These are phyloP conservation scores for Grigorovia yakushimaensis DNA, from an alignment of 805 yeast genomes.

Conservation along the genomic window DNA sequence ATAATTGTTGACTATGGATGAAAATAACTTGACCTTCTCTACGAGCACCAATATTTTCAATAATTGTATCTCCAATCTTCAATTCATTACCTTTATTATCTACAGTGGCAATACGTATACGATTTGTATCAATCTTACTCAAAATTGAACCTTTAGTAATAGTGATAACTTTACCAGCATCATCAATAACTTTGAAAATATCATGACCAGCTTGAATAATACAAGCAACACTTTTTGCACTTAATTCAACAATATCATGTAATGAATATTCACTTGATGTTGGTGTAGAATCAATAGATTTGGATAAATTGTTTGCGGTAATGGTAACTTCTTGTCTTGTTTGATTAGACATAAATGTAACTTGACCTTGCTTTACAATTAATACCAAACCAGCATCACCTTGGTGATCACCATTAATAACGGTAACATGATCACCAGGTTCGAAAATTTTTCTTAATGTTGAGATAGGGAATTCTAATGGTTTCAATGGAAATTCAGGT, in stretches of 20 bases:
- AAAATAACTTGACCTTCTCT: constrained; percentile 85
- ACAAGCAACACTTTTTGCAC: constrained; percentile 80
- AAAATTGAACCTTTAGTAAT: constrained; percentile 77
- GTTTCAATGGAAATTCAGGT: constrained; percentile 40
- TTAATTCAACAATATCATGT: constrained; percentile 82
- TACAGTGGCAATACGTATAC: constrained; percentile 77
- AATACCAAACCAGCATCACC: constrained; percentile 96
- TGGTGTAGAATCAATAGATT: constrained; percentile 82
- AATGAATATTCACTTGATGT: constrained; percentile 71
- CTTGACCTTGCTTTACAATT: constrained; percentile 70
- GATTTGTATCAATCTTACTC: constrained; percentile 56
- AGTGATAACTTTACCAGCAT: constrained; percentile 66
- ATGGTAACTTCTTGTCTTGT: constrained; percentile 83
- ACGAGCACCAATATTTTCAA: constrained; percentile 72
- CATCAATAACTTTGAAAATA: constrained; percentile 65
- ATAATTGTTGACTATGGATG: constrained; percentile 69
- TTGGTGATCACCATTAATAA: constrained; percentile 78
- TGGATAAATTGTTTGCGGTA: constrained; percentile 81
- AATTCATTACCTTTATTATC: constrained; percentile 80
- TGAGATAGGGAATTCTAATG: constrained; percentile 71
- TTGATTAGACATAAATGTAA: constrained; percentile 82
- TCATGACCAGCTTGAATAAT: constrained; percentile 86
- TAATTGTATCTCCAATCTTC: constrained; percentile 86
- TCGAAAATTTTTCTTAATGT: constrained; percentile 77
- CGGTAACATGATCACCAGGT: constrained; percentile 93